Evolutionary conservation across 2,329 filamentous ascomycete genomes (phyloP).

Genomic region (Talaromyces funiculosus): DNA sequence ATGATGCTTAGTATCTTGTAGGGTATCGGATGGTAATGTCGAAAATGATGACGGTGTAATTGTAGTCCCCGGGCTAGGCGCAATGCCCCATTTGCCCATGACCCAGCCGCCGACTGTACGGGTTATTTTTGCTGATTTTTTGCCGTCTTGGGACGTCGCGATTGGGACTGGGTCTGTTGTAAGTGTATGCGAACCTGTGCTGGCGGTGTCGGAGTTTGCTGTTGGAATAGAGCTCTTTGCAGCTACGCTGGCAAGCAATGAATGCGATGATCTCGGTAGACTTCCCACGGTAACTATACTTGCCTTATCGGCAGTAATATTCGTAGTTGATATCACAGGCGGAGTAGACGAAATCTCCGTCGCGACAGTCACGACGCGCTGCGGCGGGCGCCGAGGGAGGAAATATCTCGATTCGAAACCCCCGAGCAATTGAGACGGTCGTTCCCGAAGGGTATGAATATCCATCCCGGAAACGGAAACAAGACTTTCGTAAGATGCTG

Average conservation of each 20-base stretch:
- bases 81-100: conserved; percentile 57
- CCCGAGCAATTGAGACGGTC: conserved; percentile 66
- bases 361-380: conserved; percentile 42
- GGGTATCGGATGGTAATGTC: not conserved
- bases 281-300: conserved; percentile 16
- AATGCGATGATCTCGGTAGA: conserved; percentile 25
- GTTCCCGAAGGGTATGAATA: conserved; percentile 72
- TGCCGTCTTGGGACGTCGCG: conserved; percentile 15
- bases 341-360: conserved; percentile 36
- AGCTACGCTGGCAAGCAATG: conserved; percentile 34
- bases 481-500: conserved; percentile 78
- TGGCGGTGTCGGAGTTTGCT: conserved; percentile 19
- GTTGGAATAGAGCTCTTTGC: conserved; percentile 18
- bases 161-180: not conserved
- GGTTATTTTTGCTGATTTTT: conserved; percentile 36
- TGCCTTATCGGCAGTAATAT: conserved; percentile 30
- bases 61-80: conserved; percentile 31
- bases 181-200: not conserved
- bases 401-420: conserved; percentile 48
- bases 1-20: not conserved
- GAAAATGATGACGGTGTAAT: not conserved
- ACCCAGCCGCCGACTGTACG: conserved; percentile 62
- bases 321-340: conserved; percentile 34
- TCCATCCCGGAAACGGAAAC: conserved; percentile 83
- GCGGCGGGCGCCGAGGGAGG: conserved; percentile 38